Evolutionary conservation across 768 basidiomycete genomes (phyloP), one percentile per base, ranked within the genome.

Genomic region (Pholiota conissans): DNA sequence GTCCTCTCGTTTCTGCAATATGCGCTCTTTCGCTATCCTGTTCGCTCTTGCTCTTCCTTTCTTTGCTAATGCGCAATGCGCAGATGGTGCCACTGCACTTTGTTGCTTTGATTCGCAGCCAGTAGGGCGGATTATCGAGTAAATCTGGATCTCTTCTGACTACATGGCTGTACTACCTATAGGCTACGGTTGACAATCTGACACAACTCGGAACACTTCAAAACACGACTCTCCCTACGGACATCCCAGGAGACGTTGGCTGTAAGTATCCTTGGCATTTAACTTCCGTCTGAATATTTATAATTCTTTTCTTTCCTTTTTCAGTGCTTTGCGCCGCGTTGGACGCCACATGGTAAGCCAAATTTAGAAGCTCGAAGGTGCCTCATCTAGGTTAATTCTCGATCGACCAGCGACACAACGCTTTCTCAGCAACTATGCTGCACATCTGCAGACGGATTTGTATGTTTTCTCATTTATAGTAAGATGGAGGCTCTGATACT

Each of bases 31-130:
- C 32, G 42, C 40, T 13, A 34, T 54, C 28, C 18, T 54, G 5
- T 54, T 45, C 16, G 20, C 40, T 20, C 29, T 54, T 29, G 40
- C 29, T 6, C 29, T 54, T 9, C 42, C 53, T 32, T 46, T 47
- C 40, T 18, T 54, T 14, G 53, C 32, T 18, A 54, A 29, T 26
- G 53, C 42, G 22, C 53, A 54, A 26, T 54, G 53, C 10, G 42
- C 53, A 29, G 53, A 54, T 14, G 45, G n/a, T 10, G 22, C 42
- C 40, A 54, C 20, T 13, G 18, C 53, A 3, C 11, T 54, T 18
- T 47, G 53, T 29, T 54, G 53, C 53, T 54, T 54, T 29, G 18
- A 3, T 42, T 32, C 53, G 2, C 53, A 54, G 40, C 40, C 42
- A 10, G 53, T 54, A 27, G 20, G 53, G 5, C 14, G 5, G 16